phyloP scores from a whole-genome alignment of 2,329 filamentous ascomycete genomes.

The Microdochium bolleyi region DNA sequence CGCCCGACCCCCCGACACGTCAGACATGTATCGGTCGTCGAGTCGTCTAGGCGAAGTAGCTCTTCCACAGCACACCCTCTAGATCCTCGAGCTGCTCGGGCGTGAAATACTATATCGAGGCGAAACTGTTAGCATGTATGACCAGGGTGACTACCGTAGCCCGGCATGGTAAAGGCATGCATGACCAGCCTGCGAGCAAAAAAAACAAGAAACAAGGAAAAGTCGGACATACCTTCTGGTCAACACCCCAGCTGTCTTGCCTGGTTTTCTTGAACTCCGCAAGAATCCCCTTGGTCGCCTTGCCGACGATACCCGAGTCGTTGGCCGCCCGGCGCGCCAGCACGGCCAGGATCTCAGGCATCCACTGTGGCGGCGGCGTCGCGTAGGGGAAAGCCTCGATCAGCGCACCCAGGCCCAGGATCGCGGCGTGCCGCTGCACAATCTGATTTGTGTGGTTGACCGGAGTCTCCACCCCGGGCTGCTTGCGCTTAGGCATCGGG shows the following conservation, averaged over 20 bases:
- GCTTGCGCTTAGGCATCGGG: conserved; percentile 71
- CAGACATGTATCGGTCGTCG: no score
- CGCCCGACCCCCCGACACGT: not conserved
- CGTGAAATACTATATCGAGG: conserved; percentile 62
- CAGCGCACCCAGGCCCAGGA: conserved; percentile 81
- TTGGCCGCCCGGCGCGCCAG: conserved; percentile 78
- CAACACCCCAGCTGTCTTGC: conserved; percentile 96
- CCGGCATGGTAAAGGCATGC: no score
- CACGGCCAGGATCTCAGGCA: conserved; percentile 84
- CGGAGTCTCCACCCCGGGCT: conserved; percentile 59
- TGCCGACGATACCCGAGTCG: conserved; percentile 87
- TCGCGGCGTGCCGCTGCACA: conserved; percentile 78
- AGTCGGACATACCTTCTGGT: conserved; percentile 95
- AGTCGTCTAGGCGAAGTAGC: conserved; percentile 79
- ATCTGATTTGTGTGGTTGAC: conserved; percentile 69
- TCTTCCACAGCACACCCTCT: conserved; percentile 98
- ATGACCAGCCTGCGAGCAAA: no score
- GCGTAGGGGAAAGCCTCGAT: conserved; percentile 96
- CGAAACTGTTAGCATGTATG: no score
- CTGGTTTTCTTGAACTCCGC: conserved; percentile 99
- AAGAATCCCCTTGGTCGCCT: conserved; percentile 87
- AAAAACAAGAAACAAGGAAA: no score
- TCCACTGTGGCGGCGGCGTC: conserved; percentile 85
- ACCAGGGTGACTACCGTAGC: no score
- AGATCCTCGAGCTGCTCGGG: conserved; percentile 89